Base-by-base conservation (phyloP, 768 basidiomycete species). In the Brasilioporus rufonigricans region DNA sequence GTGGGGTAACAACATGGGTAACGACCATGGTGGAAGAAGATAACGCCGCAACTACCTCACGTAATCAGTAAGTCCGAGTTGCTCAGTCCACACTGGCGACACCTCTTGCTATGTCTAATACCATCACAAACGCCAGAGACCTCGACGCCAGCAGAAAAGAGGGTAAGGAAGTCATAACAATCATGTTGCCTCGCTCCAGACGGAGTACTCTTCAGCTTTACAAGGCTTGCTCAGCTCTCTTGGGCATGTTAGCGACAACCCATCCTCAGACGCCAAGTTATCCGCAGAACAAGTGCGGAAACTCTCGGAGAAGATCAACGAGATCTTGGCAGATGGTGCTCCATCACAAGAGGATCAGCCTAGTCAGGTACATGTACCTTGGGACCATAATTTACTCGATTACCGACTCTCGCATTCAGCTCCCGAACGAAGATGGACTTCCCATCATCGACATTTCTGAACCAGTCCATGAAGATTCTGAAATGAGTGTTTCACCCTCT, bases 361-460 rank as follows among this genome's bases (percentile, higher is more conserved):
- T 70, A 82, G 80, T 77, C 82, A 89, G 81, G 89, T 88, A 75
- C 61, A 80, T 61, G 61, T 44, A 19, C 41, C 44, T 49, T 53
- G n/a, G 55, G 55, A 46, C 32, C 50, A 44, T 55, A 31, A 58
- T 59, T 7, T 60, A 53, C 60, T 56, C 61, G 55, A 61, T 65
- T 57, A 50, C 57, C 64, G 59, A 61, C 50, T 21, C 29, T 35
- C 57, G 39, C 38, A 56, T 62, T 8, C 56, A 91, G 89, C 74
- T 86, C 49, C 61, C 86, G 38, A 88, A 87, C 62, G 87, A 90
- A 62, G 89, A 92, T 45, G 89, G 88, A 4, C 79, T 89, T 36
- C 89, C 89, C 12, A 86, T 92, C 57, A 76, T 91, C 56, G 90
- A 92, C 35, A 85, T 92, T 53, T 79, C 78, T 29, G 90, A 92